Evolutionary conservation across 2,329 filamentous ascomycete species (phyloP), one percentile per base, ranked within the genome.

Genomic region (Trichoderma asperellum): DNA sequence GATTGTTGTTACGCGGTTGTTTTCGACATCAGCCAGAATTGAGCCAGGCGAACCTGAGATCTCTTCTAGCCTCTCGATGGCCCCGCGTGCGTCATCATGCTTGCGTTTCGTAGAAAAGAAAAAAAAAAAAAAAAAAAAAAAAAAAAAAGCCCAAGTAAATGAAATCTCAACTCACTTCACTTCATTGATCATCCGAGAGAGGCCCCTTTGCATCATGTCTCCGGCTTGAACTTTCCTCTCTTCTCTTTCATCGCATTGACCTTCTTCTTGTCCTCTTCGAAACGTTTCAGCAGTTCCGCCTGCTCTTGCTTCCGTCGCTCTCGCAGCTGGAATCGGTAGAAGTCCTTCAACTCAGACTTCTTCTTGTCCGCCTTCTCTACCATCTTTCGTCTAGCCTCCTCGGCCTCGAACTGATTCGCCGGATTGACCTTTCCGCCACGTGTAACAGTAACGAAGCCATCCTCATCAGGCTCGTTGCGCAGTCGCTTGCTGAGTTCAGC

Each of bases 401-500:
- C 87, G 52, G 89, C 88, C 75, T 92, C 93, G 73, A 91, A 91
- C 71, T 89, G 86, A 67, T 90, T 87, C 1, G 92, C 94, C 1
- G 92, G 89, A n/a, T 91, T 91, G 7, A 85, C 85, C 69, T 91
- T 84, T 49, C 92, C 92, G 32, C 94, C 94, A 67, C 92, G 87
- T 1, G 90, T 92, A 29, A 99, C 96, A 4, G 94, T 98, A 60
- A 98, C 87, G 78, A 99, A 99, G 2, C 96, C 96, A 79, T 99
- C 96, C 76, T 93, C 94, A 79, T 99, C 96, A 0, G 95, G 93
- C 75, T 93, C 90, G 73, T 91, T 91, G 71, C 92, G 89, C 71
- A 91, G 83, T 68, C 87, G 83, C 81, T 88, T 89, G 77, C 81
- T 91, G 77, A 83, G 85, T 81, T 83, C 89, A 73, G 76, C 86